These are phyloP conservation scores for Arabidopsis thaliana DNA, from an alignment of 345 rosid species.

Conservation along the genomic window TAIR10.1 NC_003074.8:6658501-6659000, in stretches of 20 bases:
- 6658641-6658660: neutral
- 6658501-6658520: slow-evolving; percentile 3
- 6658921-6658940: slow-evolving; percentile 45
- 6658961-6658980: slow-evolving; percentile 22
- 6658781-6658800: slow-evolving; percentile 37
- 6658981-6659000: neutral
- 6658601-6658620: slow-evolving; percentile 1
- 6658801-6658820: slow-evolving; percentile 48
- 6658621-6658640: slow-evolving; percentile 4
- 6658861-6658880: slow-evolving; percentile 53
- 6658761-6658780: slow-evolving; percentile 41
- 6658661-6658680: slow-evolving; percentile 3
- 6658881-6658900: slow-evolving; percentile 40
- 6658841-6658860: slow-evolving; percentile 49
- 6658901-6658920: slow-evolving; percentile 29
- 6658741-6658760: slow-evolving; percentile 42
- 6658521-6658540: slow-evolving; percentile 14
- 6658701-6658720: slow-evolving; percentile 92
- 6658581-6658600: neutral
- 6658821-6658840: slow-evolving; percentile 60
- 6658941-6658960: neutral
- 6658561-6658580: slow-evolving; percentile 8
- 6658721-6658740: slow-evolving; percentile 68
- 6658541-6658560: slow-evolving; percentile 9
- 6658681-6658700: slow-evolving; percentile 57